Evolutionary conservation across 2,329 filamentous ascomycete genomes (phyloP), one percentile per base, ranked within the genome.

Genomic region (Penicillium sp.): DNA sequence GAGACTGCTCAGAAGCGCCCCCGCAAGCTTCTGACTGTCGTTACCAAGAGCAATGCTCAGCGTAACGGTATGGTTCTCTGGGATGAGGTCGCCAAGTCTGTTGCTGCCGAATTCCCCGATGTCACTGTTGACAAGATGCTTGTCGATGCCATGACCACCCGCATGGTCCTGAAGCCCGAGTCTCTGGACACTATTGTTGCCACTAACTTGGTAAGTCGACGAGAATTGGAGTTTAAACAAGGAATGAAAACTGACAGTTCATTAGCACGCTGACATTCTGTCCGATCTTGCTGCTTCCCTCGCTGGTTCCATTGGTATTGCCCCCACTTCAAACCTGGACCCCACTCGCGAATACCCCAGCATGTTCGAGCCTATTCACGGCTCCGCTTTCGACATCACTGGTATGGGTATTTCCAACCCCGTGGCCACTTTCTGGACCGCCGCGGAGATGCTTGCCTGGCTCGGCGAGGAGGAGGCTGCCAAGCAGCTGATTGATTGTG

Each of bases 241-340:
- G 22, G 13, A 39, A 8, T 38, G 13, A 29, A 10, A n/a, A 44
- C 58, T 61, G 9, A 59, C 74, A 64, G 68, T 72, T 39, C 0
- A 31, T 27, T 43, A 74, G 66, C 68, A 81, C 71, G 86, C 85
- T 5, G 86, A 89, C 58, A 88, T 89, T 47, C 79, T 90, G 4
- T 88, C 86, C 0, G 87, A 90, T 64, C 76, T 90, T 18, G 88
- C 87, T 5, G 87, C 88, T 13, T 86, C 86, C 0, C 75, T 90
- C 6, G 87, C 87, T 2, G 87, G 87, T 0, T 86, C 83, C 2
- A 90, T 90, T 56, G 87, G 88, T 8, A 89, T 91, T 54, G 87
- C 87, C 3, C 86, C 87, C 3, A 89, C 86, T 0, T 84, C 80
- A 46, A 89, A 89, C 61, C 76, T 90, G 1, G 86, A 90, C 60